phyloP scores from a whole-genome alignment of 2,329 filamentous ascomycete genomes.

The Ophiostoma fasciatum region DNA sequence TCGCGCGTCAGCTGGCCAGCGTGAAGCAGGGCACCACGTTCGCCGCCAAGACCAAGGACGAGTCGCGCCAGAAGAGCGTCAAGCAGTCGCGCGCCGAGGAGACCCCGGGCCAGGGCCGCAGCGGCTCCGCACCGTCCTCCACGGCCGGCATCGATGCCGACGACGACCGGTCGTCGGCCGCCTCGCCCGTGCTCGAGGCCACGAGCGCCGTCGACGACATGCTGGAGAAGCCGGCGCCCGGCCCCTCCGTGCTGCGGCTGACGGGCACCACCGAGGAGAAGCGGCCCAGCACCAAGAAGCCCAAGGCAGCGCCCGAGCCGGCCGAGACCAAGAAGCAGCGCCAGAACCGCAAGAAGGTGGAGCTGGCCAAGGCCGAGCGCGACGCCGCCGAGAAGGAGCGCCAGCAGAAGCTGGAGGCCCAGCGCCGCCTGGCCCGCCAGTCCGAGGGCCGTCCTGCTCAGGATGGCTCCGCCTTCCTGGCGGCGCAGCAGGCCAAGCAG shows the following conservation, averaged over 20 bases:
- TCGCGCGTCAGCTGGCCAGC: conserved; percentile 58
- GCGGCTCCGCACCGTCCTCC: conserved; percentile 49
- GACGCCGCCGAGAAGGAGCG: conserved; percentile 69
- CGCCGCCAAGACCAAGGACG: conserved; percentile 35
- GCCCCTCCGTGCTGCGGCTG: conserved; percentile 63
- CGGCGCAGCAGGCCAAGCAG: conserved; percentile 20
- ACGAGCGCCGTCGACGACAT: conserved; percentile 67
- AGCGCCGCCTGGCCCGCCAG: conserved; percentile 67
- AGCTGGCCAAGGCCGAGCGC: conserved; percentile 59
- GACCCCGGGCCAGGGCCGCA: conserved; percentile 26
- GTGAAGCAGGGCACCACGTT: conserved; percentile 56
- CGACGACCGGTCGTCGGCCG: conserved; percentile 59
- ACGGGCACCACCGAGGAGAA: conserved; percentile 43
- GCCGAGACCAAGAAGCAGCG: conserved; percentile 89
- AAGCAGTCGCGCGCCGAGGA: conserved; percentile 52
- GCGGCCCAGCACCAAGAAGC: conserved; percentile 45
- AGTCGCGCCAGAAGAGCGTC: conserved; percentile 53
- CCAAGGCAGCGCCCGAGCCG: conserved; percentile 43
- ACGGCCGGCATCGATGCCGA: conserved; percentile 63
- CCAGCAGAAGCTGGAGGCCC: conserved; percentile 63
- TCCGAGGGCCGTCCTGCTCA: conserved; percentile 71
- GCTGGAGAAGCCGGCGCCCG: conserved; percentile 58
- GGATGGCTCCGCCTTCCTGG: conserved; percentile 53
- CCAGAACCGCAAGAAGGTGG: conserved; percentile 79
- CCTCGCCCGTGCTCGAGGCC: conserved; percentile 47